Evolutionary conservation across 345 rosid species (phyloP).

Genomic region (Salix koriyanagi): DNA sequence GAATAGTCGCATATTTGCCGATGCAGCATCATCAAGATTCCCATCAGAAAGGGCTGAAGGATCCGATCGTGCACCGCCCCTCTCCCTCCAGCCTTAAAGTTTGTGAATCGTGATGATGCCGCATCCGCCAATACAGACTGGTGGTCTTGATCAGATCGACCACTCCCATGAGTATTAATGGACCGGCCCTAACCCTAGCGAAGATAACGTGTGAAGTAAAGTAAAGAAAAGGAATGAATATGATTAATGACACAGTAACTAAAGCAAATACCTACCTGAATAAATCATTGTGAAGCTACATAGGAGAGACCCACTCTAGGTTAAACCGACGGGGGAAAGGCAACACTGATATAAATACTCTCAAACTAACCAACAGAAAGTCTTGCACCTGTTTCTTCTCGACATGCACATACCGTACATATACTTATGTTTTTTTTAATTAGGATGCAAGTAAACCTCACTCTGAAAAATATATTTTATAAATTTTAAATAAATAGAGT

Average conservation of each 20-base stretch:
- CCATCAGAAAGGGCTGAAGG: slow-evolving; percentile 23
- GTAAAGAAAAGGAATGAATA: neutral
- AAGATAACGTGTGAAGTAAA: slow-evolving; percentile 2
- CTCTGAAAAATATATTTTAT: too few relatives aligned
- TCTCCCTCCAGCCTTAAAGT: neutral
- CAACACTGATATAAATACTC: neutral
- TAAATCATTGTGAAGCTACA: slow-evolving; percentile 12
- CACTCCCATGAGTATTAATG: neutral
- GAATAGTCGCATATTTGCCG: slow-evolving; percentile 37
- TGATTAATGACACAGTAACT: neutral
- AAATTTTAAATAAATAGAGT: too few relatives aligned
- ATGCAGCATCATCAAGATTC: slow-evolving; percentile 74
- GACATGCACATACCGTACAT: neutral
- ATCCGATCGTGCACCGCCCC: neutral
- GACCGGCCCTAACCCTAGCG: slow-evolving; percentile 14
- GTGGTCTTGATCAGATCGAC: neutral
- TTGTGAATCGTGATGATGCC: slow-evolving; percentile 53
- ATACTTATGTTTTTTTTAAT: too few relatives aligned
- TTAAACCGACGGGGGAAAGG: neutral
- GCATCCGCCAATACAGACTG: slow-evolving; percentile 40
- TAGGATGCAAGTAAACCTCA: too few relatives aligned
- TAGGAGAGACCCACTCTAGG: slow-evolving; percentile 12
- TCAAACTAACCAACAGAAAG: neutral
- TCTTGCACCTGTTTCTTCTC: neutral
- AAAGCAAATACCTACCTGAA: slow-evolving; percentile 14